Conservation (phyloP, 139 green algal species). For the Zygnema circumcarinatum region DNA sequence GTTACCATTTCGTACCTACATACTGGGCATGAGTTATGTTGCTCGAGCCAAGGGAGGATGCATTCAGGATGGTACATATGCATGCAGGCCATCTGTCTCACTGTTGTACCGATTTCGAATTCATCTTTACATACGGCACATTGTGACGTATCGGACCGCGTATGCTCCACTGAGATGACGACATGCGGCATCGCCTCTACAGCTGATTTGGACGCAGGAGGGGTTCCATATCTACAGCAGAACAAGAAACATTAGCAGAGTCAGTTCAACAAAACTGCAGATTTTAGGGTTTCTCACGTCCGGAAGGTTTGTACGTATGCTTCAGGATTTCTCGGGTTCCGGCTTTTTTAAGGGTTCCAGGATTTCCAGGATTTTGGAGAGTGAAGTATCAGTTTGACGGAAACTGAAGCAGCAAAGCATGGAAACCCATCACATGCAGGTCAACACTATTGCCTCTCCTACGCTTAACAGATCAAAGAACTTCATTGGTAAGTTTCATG, state of each 20-base stretch:
- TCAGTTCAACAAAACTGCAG: too few species aligned
- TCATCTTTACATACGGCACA: constrained; percentile 56
- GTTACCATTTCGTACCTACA: constrained; percentile 55
- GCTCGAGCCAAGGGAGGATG: constrained; percentile 55
- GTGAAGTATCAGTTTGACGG: too few species aligned
- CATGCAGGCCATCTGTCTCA: constrained; percentile 44
- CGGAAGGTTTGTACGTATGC: too few species aligned
- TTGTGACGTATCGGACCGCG: constrained; percentile 15
- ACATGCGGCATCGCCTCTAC: constrained; percentile 37
- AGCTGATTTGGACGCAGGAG: constrained; percentile 33
- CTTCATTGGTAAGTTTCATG: too few species aligned
- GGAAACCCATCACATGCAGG: too few species aligned
- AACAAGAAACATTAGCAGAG: neutral
- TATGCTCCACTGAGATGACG: constrained; percentile 6
- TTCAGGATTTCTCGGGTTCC: too few species aligned
- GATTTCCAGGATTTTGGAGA: too few species aligned
- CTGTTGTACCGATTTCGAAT: constrained; percentile 29
- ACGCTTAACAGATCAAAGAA: too few species aligned
- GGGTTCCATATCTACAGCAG: constrained; percentile 32
- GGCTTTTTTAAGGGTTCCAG: too few species aligned
- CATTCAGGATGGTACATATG: constrained; percentile 57
- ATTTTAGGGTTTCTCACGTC: too few species aligned
- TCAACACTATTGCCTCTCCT: too few species aligned
- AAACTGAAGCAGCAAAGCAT: too few species aligned
- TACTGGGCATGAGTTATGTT: constrained; percentile 58